Evolutionary conservation across 129 eudicot species (phyloP), one percentile per base, ranked within the genome.

Genomic region (Flaveria ramosissima): DNA sequence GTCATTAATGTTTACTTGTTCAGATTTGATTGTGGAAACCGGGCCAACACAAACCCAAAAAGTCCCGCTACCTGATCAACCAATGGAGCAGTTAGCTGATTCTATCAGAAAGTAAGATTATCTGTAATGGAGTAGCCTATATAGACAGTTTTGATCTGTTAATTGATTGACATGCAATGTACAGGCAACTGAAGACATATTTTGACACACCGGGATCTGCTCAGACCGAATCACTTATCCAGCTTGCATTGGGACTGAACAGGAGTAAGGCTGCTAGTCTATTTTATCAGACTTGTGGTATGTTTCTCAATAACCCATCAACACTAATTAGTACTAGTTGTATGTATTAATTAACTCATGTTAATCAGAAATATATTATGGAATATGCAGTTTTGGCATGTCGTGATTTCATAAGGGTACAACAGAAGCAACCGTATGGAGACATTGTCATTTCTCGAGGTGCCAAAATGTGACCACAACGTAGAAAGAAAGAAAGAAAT

Each of bases 211-310:
- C 92, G 1, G 97, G 93, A 68, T 50, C 82, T 17, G 68, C 86
- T 79, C 75, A 87, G 81, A 78, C 62, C 2, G 96, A 84, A 75
- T 91, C 97, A 71, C 83, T 93, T 56, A 80, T 84, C 89, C 90
- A 90, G 75, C 87, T 93, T 51, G 93, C 96, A 70, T 19, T 16
- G 21, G 98, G 97, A 73, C 82, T 93, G 98, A 84, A 74, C 82
- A 89, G 80, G 57, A 84, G 81, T 85, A 77, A 71, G 74, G 98
- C 98, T 84, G 98, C 98, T 1, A 77, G 87, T 72, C 86, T 93
- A 73, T 93, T 93, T 64, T 91, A 87, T 80, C 90, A 87, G 68
- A 89, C 89, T 75, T 91, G 96, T 76, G 97, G 98, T 91, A 87
- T 47, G 19, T 61, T 72, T 46, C 61, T 59, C 75, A 57, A 9